A percentile compares a stretch with the other conserved stretches of the same genome.
phyloP scores from a whole-genome alignment of 306 rosid species.

The Pachyrhizus erosus region DNA sequence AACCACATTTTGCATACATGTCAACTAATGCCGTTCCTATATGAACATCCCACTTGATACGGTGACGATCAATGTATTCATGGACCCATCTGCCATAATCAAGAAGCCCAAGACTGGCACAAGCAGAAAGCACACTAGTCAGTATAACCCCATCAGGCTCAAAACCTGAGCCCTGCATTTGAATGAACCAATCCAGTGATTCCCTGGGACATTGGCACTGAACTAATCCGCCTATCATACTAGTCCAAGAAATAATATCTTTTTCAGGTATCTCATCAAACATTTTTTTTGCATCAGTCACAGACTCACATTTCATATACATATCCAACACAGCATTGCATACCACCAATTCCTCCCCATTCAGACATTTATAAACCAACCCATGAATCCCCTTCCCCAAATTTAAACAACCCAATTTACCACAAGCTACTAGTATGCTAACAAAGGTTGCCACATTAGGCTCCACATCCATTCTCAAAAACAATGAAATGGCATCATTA shows the following conservation, averaged over 20 bases:
- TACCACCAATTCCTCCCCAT: slow-evolving; percentile 54
- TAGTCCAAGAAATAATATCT: slow-evolving; percentile 80
- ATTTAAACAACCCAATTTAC: slow-evolving; percentile 57
- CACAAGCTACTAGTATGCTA: slow-evolving; percentile 68
- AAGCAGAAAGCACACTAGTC: slow-evolving; percentile 78
- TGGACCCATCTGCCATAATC: slow-evolving; percentile 81
- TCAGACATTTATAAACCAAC: slow-evolving; percentile 47
- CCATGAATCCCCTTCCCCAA: slow-evolving; percentile 83
- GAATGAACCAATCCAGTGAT: slow-evolving; percentile 64
- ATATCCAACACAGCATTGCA: slow-evolving; percentile 77
- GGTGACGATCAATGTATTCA: slow-evolving; percentile 58
- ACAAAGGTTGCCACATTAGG: slow-evolving; percentile 74
- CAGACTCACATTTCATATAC: slow-evolving; percentile 69
- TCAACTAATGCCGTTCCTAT: slow-evolving; percentile 76
- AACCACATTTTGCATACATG: slow-evolving; percentile 85
- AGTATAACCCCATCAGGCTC: slow-evolving; percentile 67
- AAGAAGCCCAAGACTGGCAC: slow-evolving; percentile 80
- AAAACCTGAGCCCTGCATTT: slow-evolving; percentile 60
- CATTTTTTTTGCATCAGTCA: slow-evolving; percentile 60
- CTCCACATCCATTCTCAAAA: slow-evolving; percentile 59
- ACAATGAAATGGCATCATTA: slow-evolving; percentile 56
- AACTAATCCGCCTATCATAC: slow-evolving; percentile 73
- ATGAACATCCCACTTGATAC: slow-evolving; percentile 72
- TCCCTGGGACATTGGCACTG: slow-evolving; percentile 66
- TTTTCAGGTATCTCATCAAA: slow-evolving; percentile 67